Conservation (phyloP, 2,329 filamentous ascomycete genomes). For the Blastomyces silverae region DNA sequence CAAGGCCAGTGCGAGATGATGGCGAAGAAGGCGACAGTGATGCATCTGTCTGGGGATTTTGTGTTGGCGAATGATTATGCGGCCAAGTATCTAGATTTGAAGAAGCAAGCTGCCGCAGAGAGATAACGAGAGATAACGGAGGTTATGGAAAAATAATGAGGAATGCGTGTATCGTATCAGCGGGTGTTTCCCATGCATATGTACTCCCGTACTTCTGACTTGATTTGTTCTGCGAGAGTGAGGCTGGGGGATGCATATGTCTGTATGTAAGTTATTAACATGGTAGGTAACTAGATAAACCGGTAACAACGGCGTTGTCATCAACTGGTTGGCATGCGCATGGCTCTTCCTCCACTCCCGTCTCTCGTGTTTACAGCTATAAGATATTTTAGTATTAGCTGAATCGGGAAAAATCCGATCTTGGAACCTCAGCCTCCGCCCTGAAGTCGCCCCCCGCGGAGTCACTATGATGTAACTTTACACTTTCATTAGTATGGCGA, state of each 20-base stretch:
- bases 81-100: conserved; percentile 56
- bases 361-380: not conserved
- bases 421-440: not conserved
- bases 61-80: conserved; percentile 60
- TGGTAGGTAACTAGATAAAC: not conserved
- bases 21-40: conserved; percentile 73
- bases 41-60: conserved; percentile 61
- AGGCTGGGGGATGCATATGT: not conserved
- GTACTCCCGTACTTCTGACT: not conserved
- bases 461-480: not conserved
- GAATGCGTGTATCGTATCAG: not conserved
- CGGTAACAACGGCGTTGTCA: not conserved
- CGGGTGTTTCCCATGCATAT: not conserved
- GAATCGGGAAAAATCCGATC: not conserved
- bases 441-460: not conserved
- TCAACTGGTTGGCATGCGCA: too few relatives aligned
- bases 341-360: too few relatives aligned
- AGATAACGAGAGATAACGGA: not conserved
- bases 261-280: not conserved
- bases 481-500: not conserved
- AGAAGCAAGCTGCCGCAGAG: conserved; percentile 22
- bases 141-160: not conserved
- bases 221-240: not conserved
- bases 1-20: conserved; percentile 69
- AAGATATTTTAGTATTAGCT: not conserved